A percentile compares a stretch with the other conserved stretches of the same genome.
Evolutionary conservation across 257 asterid species (phyloP).

Genomic region (Cynanchum wilfordii): DNA sequence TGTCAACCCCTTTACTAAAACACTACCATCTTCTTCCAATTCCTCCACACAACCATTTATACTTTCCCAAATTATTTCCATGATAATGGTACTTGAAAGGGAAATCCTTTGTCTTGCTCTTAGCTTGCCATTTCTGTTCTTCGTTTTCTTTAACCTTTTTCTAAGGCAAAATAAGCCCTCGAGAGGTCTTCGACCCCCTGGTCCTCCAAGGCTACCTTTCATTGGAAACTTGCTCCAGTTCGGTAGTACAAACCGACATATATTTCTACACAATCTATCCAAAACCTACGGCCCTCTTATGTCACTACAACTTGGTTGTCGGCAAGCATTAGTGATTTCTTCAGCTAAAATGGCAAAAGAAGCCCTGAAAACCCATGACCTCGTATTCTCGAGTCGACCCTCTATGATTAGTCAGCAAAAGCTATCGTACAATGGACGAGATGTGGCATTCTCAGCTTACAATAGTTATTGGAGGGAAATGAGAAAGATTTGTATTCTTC

Average conservation of each 20-base stretch:
- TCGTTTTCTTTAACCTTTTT: not conserved
- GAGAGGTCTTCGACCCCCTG: not conserved
- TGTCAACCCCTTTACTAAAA: too few species aligned
- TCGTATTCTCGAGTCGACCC: conserved; percentile 11
- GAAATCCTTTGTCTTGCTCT: not conserved
- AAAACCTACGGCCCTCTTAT: conserved; percentile 15
- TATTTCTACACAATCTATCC: conserved; percentile 2
- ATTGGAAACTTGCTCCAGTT: conserved; percentile 11
- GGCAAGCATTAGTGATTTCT: conserved; percentile 7
- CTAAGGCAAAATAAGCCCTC: not conserved
- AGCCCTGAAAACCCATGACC: conserved; percentile 9
- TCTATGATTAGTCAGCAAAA: not conserved
- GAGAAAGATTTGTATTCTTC: conserved; percentile 10
- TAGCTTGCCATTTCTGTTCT: not conserved
- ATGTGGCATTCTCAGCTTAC: conserved; percentile 12
- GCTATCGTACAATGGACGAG: conserved; percentile 8
- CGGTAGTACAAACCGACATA: not conserved
- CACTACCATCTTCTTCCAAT: too few species aligned
- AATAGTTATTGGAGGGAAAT: not conserved
- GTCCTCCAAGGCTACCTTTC: conserved; percentile 17
- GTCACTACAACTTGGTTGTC: conserved; percentile 4
- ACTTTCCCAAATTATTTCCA: not conserved
- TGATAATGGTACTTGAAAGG: not conserved
- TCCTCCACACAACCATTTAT: too few species aligned
- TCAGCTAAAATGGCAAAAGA: conserved; percentile 15